Percentiles rank a stretch among this genome's conserved stretches.
Conservation (phyloP, 2,329 filamentous ascomycete genomes). For the Aureobasidium leucospermi region DNA sequence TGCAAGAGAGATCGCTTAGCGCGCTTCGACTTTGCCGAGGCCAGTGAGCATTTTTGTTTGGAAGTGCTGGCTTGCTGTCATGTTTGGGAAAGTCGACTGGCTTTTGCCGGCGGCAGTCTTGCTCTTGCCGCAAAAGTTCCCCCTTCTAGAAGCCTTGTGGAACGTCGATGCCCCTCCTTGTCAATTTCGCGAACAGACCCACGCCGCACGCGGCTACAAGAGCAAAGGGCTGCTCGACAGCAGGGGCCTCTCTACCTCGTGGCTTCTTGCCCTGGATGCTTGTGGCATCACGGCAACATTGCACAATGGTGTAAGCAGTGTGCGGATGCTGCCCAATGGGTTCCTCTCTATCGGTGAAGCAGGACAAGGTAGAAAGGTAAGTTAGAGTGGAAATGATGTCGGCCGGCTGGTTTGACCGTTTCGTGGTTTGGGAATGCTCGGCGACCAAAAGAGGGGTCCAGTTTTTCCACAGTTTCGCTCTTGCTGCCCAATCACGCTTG, state of each 20-base stretch:
- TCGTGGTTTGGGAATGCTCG: background rate
- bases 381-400: background rate
- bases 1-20: constrained; percentile 2
- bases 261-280: background rate
- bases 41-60: background rate
- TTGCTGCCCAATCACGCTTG: constrained; percentile 6
- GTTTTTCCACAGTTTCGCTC: background rate
- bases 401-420: background rate
- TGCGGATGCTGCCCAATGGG: background rate
- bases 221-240: background rate
- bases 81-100: background rate
- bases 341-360: background rate
- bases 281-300: constrained; percentile 4
- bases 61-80: background rate
- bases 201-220: background rate
- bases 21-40: background rate
- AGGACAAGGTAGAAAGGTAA: background rate
- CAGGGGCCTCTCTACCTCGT: background rate
- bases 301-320: background rate
- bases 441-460: constrained; percentile 2
- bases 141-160: constrained; percentile 8
- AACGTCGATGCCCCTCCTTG: background rate
- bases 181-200: constrained; percentile 1
- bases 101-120: background rate
- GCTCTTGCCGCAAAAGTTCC: background rate